A percentile compares a stretch with the other conserved stretches of the same genome.
Conservation (phyloP, 192 early-diverging fungal genomes). For the Spinellus fusiger region DNA sequence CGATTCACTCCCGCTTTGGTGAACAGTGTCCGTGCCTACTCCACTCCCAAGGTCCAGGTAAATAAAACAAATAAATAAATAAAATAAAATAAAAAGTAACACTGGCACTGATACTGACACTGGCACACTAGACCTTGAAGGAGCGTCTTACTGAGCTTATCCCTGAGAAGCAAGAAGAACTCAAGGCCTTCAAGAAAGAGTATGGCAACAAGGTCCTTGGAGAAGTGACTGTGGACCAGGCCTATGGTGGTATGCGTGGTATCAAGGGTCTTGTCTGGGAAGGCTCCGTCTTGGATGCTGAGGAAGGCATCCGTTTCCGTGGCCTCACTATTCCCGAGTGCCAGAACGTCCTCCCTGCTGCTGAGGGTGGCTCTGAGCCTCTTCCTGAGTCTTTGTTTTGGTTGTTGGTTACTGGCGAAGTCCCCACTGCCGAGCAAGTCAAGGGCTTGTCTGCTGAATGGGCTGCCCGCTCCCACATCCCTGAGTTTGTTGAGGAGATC, state of each 20-base stretch:
- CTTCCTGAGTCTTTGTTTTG: slow-evolving; percentile 99
- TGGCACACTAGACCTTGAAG: slow-evolving; percentile 69
- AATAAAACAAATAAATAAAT: neutral
- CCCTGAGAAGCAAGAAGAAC: slow-evolving; percentile 91
- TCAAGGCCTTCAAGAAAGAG: slow-evolving; percentile 91
- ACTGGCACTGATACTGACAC: neutral
- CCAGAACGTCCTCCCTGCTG: slow-evolving; percentile 84
- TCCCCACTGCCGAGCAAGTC: slow-evolving; percentile 91
- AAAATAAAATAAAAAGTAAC: neutral
- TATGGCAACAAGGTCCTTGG: slow-evolving; percentile 87
- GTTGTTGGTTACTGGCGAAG: slow-evolving; percentile 95
- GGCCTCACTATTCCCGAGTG: slow-evolving; percentile 94
- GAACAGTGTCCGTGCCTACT: slow-evolving; percentile 35
- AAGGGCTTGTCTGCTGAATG: slow-evolving; percentile 88
- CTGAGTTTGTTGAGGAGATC: slow-evolving; percentile 92
- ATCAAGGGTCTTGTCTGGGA: slow-evolving; percentile 99
- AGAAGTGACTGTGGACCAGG: slow-evolving; percentile 96
- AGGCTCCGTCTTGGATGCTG: slow-evolving; percentile 93
- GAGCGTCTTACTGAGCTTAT: slow-evolving; percentile 91
- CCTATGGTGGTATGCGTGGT: slow-evolving; percentile 98
- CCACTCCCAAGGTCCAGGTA: slow-evolving; percentile 49
- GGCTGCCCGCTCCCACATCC: slow-evolving; percentile 90
- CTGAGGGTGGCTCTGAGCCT: slow-evolving; percentile 84
- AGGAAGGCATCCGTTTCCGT: slow-evolving; percentile 99
- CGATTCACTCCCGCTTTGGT: slow-evolving; percentile 36